These are phyloP conservation scores for Hortiboletus rubellus DNA, from an alignment of 1,284 basidiomycete species.

Conservation along the genomic window DNA sequence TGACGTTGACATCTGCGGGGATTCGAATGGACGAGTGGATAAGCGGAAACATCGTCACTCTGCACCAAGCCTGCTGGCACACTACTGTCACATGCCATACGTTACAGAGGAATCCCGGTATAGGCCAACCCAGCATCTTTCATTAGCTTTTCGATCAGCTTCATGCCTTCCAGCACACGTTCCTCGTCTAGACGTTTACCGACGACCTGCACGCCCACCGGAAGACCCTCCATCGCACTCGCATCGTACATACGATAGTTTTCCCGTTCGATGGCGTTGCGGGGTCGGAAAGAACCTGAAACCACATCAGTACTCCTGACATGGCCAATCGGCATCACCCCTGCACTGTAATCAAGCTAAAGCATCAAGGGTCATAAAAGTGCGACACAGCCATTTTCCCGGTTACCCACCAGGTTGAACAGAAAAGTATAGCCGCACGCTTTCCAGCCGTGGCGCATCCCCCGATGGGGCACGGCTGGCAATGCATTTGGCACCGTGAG, in stretches of 20 bases:
- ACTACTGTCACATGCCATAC: too few relatives aligned
- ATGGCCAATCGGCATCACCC: constrained; percentile 57
- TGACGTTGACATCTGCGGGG: too few relatives aligned
- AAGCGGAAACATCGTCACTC: too few relatives aligned
- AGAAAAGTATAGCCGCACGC: constrained; percentile 45
- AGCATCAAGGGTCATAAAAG: neutral
- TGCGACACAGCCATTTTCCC: neutral
- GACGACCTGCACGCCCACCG: constrained; percentile 65
- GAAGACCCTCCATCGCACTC: constrained; percentile 60
- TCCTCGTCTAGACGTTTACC: constrained; percentile 64
- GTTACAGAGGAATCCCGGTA: constrained; percentile 25
- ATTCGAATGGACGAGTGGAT: too few relatives aligned
- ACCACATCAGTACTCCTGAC: constrained; percentile 51
- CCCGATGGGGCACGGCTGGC: constrained; percentile 52
- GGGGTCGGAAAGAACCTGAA: constrained; percentile 23
- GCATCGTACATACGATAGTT: constrained; percentile 56
- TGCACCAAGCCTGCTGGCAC: neutral
- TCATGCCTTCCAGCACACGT: constrained; percentile 53
- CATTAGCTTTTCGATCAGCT: constrained; percentile 37
- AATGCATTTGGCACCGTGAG: constrained; percentile 59
- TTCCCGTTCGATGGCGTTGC: constrained; percentile 38
- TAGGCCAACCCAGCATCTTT: constrained; percentile 26
- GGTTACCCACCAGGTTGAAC: constrained; percentile 42
- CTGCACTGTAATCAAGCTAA: constrained; percentile 59
- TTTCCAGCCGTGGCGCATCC: constrained; percentile 44